Base-by-base conservation (phyloP, 2,329 filamentous ascomycete genomes). In the Aspergillus pseudotamarii region DNA sequence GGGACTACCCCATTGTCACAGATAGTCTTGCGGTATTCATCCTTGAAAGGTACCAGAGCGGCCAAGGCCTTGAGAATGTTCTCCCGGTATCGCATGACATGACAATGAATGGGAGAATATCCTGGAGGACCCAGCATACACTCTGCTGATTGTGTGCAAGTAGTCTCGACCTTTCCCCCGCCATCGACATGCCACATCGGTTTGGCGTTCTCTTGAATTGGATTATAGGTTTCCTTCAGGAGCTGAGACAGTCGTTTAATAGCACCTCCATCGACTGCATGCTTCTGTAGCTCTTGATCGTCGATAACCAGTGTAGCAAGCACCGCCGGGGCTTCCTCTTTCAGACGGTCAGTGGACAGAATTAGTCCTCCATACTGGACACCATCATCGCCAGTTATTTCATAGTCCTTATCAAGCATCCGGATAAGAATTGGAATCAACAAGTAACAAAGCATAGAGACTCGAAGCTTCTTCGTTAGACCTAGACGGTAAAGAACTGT, bases 21-120 rank as follows among this genome's bases (percentile, higher is more conserved):
- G 54, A 98, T 86, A 0, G 86, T 85, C 73, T 96, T 96, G 50
- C 94, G 86, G 72, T 94, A 92, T 28, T 91, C 88, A 69, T 98
- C 93, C 71, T 93, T 93, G 69, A 90, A 90, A 3, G 91, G 88
- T 1, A 91, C 88, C 57, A 98, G 82, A 2, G 93, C 90, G n/a
- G 91, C 91, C 61, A 98, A 81, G 1, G 93, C 93, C 71, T 89
- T 89, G 21, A 98, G 80, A 1, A 89, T 86, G 57, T 87, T 89
- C 76, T 94, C 91, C 59, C 95, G 88, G 67, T 93, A 86, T 69
- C 85, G 89, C 76, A 94, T 89, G 28, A 89, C 88, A 76, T 96
- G 92, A 19, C 83, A 67, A 77, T 87, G 72, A 83, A 85, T 70
- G 78, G 86, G 83, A 30, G 88, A 83, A 62, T 89, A 84, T 4